Conservation (phyloP, 192 early-diverging fungal genomes). For the Linderina pennispora region DNA sequence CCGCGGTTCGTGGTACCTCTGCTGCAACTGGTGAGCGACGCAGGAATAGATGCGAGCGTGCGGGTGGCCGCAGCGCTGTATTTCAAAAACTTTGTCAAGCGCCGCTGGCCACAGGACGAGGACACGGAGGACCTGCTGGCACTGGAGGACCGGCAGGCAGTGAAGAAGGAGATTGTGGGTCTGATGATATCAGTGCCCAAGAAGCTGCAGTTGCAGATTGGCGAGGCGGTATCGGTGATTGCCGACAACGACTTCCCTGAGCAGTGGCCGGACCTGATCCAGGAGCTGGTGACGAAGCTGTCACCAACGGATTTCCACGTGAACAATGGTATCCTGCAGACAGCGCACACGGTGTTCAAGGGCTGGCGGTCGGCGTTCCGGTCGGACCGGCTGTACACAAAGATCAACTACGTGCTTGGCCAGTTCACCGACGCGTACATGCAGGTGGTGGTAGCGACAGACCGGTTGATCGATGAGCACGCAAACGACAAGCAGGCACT, state of each 20-base stretch:
- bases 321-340: constrained; percentile 90
- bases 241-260: constrained; percentile 91
- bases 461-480: constrained; percentile 68
- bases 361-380: constrained; percentile 83
- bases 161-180: constrained; percentile 79
- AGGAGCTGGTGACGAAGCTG: constrained; percentile 70
- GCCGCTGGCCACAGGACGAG: constrained; percentile 64
- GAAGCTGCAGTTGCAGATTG: constrained; percentile 79
- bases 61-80: constrained; percentile 79
- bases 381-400: constrained; percentile 71
- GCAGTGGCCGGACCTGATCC: constrained; percentile 77
- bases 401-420: constrained; percentile 89
- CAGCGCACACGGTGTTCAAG: constrained; percentile 93
- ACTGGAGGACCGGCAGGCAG: constrained; percentile 61
- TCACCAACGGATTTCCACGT: constrained; percentile 68
- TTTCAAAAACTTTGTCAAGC: constrained; percentile 96
- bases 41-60: constrained; percentile 51
- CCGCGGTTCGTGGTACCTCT: constrained; percentile 65
- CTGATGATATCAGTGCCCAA: constrained; percentile 80
- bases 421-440: constrained; percentile 80
- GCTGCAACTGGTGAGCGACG: constrained; percentile 67
- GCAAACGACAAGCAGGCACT: constrained; percentile 56
- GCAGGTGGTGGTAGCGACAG: constrained; percentile 77
- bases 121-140: constrained; percentile 29
- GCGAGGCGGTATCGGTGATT: constrained; percentile 90